phyloP scores from a whole-genome alignment of 768 basidiomycete species.

The Lactifluus rugatus region DNA sequence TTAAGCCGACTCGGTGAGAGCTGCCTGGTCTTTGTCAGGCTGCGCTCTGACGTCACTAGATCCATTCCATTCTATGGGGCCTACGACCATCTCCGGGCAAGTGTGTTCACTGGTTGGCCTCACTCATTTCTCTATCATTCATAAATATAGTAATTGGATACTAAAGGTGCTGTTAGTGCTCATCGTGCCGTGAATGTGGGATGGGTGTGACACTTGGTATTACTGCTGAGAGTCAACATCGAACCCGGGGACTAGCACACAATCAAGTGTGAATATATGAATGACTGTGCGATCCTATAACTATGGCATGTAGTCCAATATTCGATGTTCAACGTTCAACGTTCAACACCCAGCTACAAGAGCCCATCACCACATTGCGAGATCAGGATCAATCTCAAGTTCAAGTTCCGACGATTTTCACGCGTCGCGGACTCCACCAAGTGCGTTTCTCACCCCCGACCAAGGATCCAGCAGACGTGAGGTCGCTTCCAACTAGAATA shows the following conservation, averaged over 20 bases:
- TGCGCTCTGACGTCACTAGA: background rate
- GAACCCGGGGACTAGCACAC: background rate
- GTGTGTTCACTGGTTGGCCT: background rate
- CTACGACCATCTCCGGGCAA: no score
- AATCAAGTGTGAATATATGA: background rate
- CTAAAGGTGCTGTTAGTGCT: background rate
- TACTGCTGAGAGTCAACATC: background rate
- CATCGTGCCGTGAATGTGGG: background rate
- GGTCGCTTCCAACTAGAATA: constrained; percentile 39
- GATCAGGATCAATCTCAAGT: no score
- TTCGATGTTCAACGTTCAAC: background rate
- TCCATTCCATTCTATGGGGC: no score
- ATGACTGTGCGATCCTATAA: background rate
- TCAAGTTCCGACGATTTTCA: constrained; percentile 1
- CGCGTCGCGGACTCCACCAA: background rate
- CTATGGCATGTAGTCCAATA: background rate
- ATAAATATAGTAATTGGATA: background rate
- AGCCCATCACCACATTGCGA: no score
- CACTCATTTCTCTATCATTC: background rate
- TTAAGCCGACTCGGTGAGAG: no score
- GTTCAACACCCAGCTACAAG: no score
- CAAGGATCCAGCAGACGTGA: constrained; percentile 82
- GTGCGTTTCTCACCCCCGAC: constrained; percentile 32
- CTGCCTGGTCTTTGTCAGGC: background rate
- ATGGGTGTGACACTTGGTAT: background rate